Percentiles rank a stretch among this genome's conserved stretches.
Conservation (phyloP, 2,329 filamentous ascomycete species). For the Ceratocystis cacaofunesta region DNA sequence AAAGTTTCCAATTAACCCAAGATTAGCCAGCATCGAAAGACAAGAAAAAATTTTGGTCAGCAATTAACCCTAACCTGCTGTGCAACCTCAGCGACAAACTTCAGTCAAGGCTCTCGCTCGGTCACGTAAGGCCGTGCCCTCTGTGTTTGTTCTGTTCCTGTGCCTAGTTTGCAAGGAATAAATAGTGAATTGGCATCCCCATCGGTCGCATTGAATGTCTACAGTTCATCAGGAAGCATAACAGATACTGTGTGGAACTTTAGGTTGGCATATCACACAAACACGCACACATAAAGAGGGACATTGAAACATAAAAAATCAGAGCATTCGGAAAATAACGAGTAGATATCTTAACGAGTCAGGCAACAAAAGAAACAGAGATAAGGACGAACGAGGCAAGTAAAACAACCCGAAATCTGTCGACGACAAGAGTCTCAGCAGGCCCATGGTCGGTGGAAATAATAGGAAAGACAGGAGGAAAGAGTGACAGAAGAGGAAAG, state of each 20-base stretch:
- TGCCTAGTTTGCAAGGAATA: no score
- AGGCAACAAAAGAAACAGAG: neutral
- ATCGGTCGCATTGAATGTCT: no score
- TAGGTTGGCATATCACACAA: neutral
- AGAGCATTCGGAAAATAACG: neutral
- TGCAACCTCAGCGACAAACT: neutral
- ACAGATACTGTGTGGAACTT: no score
- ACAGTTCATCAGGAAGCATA: no score
- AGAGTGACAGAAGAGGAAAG: neutral
- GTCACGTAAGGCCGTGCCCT: no score
- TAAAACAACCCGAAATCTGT: no score
- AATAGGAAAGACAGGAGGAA: neutral
- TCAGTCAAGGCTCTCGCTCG: neutral
- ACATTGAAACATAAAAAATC: neutral
- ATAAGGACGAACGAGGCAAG: neutral
- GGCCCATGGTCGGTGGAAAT: neutral
- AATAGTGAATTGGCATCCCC: no score
- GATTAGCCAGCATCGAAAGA: neutral
- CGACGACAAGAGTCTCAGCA: neutral
- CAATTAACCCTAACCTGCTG: neutral
- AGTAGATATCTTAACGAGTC: neutral
- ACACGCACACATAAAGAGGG: neutral
- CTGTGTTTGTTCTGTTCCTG: no score
- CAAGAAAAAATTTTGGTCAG: neutral
- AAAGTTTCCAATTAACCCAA: conserved; percentile 4